phyloP scores from a whole-genome alignment of 2,329 filamentous ascomycete species.

The Diaporthe caulivora region DNA sequence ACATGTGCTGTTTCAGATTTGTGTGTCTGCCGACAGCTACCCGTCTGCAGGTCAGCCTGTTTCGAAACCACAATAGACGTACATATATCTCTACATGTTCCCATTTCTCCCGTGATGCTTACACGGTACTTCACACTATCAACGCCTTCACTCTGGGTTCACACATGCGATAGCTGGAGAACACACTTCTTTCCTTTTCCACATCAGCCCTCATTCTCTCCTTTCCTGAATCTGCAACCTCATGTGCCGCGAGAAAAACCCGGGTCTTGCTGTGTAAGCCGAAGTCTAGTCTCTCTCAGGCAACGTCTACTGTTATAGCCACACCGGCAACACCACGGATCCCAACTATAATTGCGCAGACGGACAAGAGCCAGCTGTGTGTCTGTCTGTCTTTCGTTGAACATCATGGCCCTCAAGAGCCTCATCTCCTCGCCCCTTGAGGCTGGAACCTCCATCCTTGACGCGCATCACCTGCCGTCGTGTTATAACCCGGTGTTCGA shows the following conservation, averaged over 20 bases:
- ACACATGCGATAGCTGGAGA: not conserved
- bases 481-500: constrained; percentile 68
- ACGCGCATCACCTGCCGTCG: constrained; percentile 69
- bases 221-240: not conserved
- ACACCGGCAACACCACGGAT: not conserved
- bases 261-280: constrained; percentile 35
- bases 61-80: not conserved
- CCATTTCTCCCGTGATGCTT: not conserved
- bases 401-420: constrained; percentile 62
- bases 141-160: not conserved
- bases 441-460: constrained; percentile 70
- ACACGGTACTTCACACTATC: not conserved
- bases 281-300: constrained; percentile 15
- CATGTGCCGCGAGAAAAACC: not conserved
- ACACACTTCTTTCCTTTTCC: not conserved
- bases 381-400: too few relatives aligned
- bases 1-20: constrained; percentile 41
- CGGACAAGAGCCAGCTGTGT: not conserved
- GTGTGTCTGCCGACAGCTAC: constrained; percentile 39
- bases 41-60: constrained; percentile 32
- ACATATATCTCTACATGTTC: constrained; percentile 23
- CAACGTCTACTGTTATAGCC: not conserved
- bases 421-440: constrained; percentile 74
- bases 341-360: not conserved
- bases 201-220: not conserved